phyloP scores from a whole-genome alignment of 257 asterid genomes.

The Eucommia ulmoides region DNA sequence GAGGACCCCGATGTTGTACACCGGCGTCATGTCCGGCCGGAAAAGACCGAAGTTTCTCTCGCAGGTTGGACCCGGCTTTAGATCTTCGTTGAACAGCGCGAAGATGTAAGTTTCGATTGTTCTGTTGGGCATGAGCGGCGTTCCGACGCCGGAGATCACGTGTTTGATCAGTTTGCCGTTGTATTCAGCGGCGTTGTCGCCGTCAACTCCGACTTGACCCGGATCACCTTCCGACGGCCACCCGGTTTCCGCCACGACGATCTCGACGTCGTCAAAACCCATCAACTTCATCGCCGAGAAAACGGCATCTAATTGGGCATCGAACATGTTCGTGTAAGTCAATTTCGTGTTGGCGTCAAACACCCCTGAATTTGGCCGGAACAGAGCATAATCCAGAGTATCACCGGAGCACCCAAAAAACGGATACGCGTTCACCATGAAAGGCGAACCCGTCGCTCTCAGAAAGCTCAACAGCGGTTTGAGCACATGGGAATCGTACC shows the following conservation, averaged over 20 bases:
- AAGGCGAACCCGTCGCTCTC: slow-evolving; percentile 33
- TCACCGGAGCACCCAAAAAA: slow-evolving; percentile 27
- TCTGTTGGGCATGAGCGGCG: slow-evolving; percentile 37
- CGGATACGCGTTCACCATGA: slow-evolving; percentile 34
- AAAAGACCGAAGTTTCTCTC: slow-evolving; percentile 65
- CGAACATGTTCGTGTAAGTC: slow-evolving; percentile 34
- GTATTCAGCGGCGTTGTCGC: slow-evolving; percentile 25
- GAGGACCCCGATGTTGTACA: slow-evolving; percentile 42
- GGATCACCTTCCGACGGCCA: slow-evolving; percentile 42
- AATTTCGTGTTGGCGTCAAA: slow-evolving; percentile 21
- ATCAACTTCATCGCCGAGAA: slow-evolving; percentile 28
- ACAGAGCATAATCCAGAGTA: slow-evolving; percentile 30
- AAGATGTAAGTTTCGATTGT: slow-evolving; percentile 36
- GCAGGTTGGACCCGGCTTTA: slow-evolving; percentile 54
- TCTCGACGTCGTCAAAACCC: slow-evolving; percentile 23
- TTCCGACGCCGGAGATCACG: slow-evolving; percentile 28
- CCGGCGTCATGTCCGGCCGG: slow-evolving; percentile 30
- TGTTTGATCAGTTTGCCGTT: slow-evolving; percentile 28
- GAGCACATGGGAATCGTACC: slow-evolving; percentile 29
- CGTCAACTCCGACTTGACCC: slow-evolving; percentile 29
- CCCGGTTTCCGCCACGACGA: slow-evolving; percentile 42
- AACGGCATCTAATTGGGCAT: slow-evolving; percentile 33
- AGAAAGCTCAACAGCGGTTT: slow-evolving; percentile 34
- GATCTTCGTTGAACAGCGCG: slow-evolving; percentile 46
- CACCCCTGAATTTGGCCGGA: slow-evolving; percentile 31